Conservation (phyloP, 441 rosid species). For the Mallotus repandus region DNA sequence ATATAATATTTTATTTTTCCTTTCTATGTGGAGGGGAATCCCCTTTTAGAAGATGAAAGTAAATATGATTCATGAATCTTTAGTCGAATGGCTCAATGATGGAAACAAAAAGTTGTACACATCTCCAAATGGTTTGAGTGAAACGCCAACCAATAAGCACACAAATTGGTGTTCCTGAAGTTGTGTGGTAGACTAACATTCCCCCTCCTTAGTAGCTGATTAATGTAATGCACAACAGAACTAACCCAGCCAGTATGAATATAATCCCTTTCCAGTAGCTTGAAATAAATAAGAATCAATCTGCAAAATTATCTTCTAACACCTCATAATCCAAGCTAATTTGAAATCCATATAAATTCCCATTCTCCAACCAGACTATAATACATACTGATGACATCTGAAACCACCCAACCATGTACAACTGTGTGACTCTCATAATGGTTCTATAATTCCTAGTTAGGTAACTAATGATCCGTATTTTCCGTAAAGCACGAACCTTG, state of each 20-base stretch:
- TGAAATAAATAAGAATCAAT: not conserved
- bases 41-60: not conserved
- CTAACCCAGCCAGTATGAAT: not conserved
- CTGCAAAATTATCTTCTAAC: not conserved
- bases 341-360: not conserved
- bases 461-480: not conserved
- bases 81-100: not conserved
- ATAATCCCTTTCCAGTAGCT: not conserved
- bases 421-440: not conserved
- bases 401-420: not conserved
- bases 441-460: slow-evolving; percentile 1
- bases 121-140: not conserved
- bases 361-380: not conserved
- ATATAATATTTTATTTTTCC: not conserved
- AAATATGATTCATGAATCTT: not conserved
- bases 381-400: not conserved
- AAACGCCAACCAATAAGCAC: not conserved
- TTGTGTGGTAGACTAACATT: not conserved
- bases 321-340: not conserved
- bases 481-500: not conserved
- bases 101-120: not conserved
- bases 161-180: not conserved
- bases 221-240: not conserved
- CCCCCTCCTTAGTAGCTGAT: not conserved
- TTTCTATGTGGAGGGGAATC: not conserved